Evolutionary conservation across 768 basidiomycete species (phyloP), one percentile per base, ranked within the genome.

Genomic region (Tricholoma terreum): DNA sequence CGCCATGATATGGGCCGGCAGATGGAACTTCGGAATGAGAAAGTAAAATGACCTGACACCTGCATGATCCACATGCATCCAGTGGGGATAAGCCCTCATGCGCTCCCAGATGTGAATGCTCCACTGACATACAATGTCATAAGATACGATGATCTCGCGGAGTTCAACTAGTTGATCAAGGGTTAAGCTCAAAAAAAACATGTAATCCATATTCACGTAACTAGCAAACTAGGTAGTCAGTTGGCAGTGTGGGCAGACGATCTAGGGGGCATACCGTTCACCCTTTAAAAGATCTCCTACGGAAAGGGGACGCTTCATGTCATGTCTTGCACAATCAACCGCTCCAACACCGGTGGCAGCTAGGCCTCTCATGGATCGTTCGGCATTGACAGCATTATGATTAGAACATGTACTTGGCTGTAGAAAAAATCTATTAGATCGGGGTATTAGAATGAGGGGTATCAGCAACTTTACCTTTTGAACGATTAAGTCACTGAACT

Each of bases 41-140:
- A n/a, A n/a, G n/a, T n/a, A n/a, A n/a, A n/a, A n/a, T 4, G 17
- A 33, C 17, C 50, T 17, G 31, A 33, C 34, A 21, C 34, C 50
- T 1, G 1, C 34, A 33, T 31, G 31, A 9, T 36, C 50, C 15
- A 22, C n/a, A 30, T 36, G 24, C 36, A 48, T 27, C 49, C 36
- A n/a, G n/a, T n/a, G n/a, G n/a, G n/a, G n/a, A n/a, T n/a, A n/a
- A n/a, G n/a, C n/a, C n/a, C n/a, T n/a, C 50, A 50, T 50, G 14
- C 31, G 31, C n/a, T 33, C 50, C 50, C 50, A 50, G 9, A 50
- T 15, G 14, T 50, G 9, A 19, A 50, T 22, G 21, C 50, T 50
- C 50, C 50, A 50, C 14, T 50, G 50, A 19, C 50, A 50, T 19
- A 49, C 15, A 17, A 57, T 43, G 35, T 57, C 50, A 36, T 57